These are phyloP conservation scores for Hexamita inflata DNA, from an alignment of 208 protist species.

Conservation along the genomic window DNA sequence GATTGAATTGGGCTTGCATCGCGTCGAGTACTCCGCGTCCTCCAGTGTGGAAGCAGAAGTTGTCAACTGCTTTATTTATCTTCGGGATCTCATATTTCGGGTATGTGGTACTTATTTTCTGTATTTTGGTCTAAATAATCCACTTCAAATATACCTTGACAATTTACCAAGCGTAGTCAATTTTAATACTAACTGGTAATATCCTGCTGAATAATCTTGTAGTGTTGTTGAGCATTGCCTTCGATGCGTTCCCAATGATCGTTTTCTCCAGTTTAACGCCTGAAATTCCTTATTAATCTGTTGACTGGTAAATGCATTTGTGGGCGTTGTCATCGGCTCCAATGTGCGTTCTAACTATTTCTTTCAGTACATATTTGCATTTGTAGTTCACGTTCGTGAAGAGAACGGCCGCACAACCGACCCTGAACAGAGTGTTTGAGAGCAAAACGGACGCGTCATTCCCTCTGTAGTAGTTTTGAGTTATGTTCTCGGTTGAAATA, in stretches of 20 bases:
- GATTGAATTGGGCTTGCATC: too few species aligned
- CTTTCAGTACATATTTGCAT: slow-evolving; percentile 2
- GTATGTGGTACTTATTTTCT: too few species aligned
- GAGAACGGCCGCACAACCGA: slow-evolving; percentile 24
- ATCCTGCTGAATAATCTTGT: slow-evolving; percentile 51
- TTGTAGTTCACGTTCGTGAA: slow-evolving; percentile 12
- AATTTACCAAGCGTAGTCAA: too few species aligned
- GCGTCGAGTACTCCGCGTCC: too few species aligned
- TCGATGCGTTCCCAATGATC: slow-evolving; percentile 47
- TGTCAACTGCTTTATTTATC: too few species aligned
- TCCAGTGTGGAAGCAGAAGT: too few species aligned
- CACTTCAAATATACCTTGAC: too few species aligned
- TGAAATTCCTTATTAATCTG: slow-evolving; percentile 45
- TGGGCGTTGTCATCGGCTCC: slow-evolving; percentile 45
- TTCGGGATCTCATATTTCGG: too few species aligned
- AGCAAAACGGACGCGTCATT: slow-evolving; percentile 25
- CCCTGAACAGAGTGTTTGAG: slow-evolving; percentile 27
- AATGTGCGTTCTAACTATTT: slow-evolving; percentile 21
- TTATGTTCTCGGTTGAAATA: slow-evolving; percentile 30
- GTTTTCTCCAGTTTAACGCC: slow-evolving; percentile 51
- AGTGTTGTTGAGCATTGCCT: slow-evolving; percentile 54
- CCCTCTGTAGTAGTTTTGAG: slow-evolving; percentile 21
- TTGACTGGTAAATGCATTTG: slow-evolving; percentile 50
- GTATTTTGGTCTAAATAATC: too few species aligned
- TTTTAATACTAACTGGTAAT: too few species aligned